phyloP scores from a whole-genome alignment of 306 rosid genomes.

The Fragaria ananassa region DNA sequence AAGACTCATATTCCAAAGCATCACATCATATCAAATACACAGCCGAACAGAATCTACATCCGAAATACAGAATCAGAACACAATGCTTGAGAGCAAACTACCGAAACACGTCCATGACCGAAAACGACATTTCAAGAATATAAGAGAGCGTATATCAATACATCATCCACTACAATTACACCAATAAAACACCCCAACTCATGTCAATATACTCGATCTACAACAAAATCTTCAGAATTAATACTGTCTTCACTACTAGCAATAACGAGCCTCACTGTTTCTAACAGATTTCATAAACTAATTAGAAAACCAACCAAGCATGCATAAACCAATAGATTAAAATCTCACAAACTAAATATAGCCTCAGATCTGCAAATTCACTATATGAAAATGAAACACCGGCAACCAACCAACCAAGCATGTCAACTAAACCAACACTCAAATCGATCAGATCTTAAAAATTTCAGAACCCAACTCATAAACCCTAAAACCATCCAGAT shows the following conservation, averaged over 20 bases:
- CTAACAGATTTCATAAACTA: neutral
- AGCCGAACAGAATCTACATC: constrained; percentile 28
- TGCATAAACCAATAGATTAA: neutral
- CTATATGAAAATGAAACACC: neutral
- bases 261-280: neutral
- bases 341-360: neutral
- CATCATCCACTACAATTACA: too few relatives aligned
- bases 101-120: neutral
- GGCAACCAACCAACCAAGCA: neutral
- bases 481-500: constrained; percentile 24
- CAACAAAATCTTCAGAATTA: neutral
- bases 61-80: neutral
- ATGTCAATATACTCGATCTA: neutral
- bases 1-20: constrained; percentile 24
- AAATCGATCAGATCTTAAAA: neutral
- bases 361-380: constrained; percentile 8
- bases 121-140: neutral
- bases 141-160: neutral
- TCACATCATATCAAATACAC: constrained; percentile 8
- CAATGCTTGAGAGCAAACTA: neutral
- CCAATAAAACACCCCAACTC: neutral
- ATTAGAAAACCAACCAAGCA: neutral
- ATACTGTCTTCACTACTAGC: neutral
- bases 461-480: neutral
- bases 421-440: neutral